A percentile compares a stretch with the other conserved stretches of the same genome.
These are phyloP conservation scores for Venturia carpophila DNA, from an alignment of 2,329 filamentous ascomycete species.

Conservation along the genomic window DNA sequence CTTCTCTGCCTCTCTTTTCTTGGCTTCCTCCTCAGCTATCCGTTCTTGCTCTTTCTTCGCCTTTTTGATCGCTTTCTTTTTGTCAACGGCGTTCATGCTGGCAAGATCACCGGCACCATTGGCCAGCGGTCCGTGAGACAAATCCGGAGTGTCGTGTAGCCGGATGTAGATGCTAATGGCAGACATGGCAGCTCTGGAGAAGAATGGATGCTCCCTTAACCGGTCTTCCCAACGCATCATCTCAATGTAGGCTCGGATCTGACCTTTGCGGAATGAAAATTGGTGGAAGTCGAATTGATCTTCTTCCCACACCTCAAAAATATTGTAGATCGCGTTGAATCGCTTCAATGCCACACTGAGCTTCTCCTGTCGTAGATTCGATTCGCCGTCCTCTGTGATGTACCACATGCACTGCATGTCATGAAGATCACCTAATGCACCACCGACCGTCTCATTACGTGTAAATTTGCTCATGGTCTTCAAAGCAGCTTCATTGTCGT, in stretches of 20 bases:
- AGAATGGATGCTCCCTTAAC: conserved; percentile 88
- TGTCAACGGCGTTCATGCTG: conserved; percentile 51
- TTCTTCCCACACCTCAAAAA: conserved; percentile 96
- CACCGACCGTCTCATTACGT: conserved; percentile 77
- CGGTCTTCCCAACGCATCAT: conserved; percentile 96
- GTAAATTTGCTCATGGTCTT: conserved; percentile 93
- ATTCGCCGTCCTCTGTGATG: conserved; percentile 87
- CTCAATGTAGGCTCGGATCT: conserved; percentile 88
- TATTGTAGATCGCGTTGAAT: conserved; percentile 78
- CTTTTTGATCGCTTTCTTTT: conserved; percentile 85
- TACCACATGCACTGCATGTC: conserved; percentile 99
- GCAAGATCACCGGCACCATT: conserved; percentile 48
- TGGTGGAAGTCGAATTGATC: conserved; percentile 99
- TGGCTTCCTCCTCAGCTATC: conserved; percentile 68
- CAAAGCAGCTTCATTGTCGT: conserved; percentile 78
- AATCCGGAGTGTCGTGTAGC: conserved; percentile 66
- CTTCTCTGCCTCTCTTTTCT: conserved; percentile 80
- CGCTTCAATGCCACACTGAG: conserved; percentile 83
- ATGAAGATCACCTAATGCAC: conserved; percentile 80
- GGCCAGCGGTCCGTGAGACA: conserved; percentile 51
- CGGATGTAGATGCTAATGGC: conserved; percentile 74
- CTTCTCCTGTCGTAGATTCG: conserved; percentile 75
- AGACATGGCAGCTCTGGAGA: conserved; percentile 70
- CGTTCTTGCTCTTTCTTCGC: conserved; percentile 67
- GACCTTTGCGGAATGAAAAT: conserved; percentile 94